Evolutionary conservation across 441 rosid species (phyloP).

Genomic region (Gossypium trilobum): DNA sequence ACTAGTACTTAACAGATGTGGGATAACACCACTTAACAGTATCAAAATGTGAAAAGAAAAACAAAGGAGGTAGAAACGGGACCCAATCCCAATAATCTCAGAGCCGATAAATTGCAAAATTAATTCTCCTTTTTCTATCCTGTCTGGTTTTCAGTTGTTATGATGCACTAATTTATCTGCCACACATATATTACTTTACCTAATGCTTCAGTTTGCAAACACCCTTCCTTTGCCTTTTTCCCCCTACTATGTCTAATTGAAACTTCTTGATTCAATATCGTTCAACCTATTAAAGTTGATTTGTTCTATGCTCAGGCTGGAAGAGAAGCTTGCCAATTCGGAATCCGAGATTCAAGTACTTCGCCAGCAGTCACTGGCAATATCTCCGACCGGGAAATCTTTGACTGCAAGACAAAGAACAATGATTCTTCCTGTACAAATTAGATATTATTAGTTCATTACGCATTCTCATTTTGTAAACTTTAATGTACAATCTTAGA

Average conservation of each 20-base stretch:
- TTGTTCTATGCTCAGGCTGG: slow-evolving; percentile 50
- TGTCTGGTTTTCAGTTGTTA: not conserved
- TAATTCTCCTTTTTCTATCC: not conserved
- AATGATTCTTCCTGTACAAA: slow-evolving; percentile 57
- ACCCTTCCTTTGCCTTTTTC: not conserved
- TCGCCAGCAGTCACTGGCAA: slow-evolving; percentile 91
- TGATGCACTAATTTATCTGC: not conserved
- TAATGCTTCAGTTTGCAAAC: not conserved
- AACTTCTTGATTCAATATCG: not conserved
- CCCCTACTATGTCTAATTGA: not conserved
- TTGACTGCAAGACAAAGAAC: slow-evolving; percentile 63
- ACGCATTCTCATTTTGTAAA: slow-evolving; percentile 2
- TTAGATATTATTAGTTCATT: slow-evolving; percentile 10
- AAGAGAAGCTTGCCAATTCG: slow-evolving; percentile 90
- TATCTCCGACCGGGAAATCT: slow-evolving; percentile 88
- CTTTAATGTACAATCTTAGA: slow-evolving; percentile 9
- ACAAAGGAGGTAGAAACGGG: not conserved
- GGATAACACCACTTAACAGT: no score
- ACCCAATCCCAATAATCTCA: not conserved
- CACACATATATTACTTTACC: not conserved
- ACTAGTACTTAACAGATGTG: no score
- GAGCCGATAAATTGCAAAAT: not conserved
- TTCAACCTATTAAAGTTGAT: slow-evolving; percentile 15
- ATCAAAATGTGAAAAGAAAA: not conserved
- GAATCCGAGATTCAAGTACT: slow-evolving; percentile 99